Evolutionary conservation across 2,329 filamentous ascomycete genomes (phyloP).

Genomic region (Ophiostoma perfectum): DNA sequence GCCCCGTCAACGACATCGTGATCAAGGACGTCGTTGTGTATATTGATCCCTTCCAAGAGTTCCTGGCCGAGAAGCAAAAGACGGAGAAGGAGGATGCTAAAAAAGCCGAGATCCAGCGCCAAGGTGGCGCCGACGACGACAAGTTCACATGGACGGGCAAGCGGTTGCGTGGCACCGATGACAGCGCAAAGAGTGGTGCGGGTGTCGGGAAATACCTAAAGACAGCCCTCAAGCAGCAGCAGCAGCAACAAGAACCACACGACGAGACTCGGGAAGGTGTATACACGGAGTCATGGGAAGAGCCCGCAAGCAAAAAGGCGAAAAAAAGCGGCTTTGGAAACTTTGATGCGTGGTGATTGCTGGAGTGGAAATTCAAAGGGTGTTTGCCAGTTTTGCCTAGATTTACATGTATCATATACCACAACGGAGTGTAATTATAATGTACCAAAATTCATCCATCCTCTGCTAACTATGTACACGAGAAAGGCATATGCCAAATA

Average conservation of each 20-base stretch:
- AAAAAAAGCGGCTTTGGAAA: conserved; percentile 83
- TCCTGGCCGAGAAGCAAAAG: conserved; percentile 66
- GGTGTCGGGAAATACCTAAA: conserved; percentile 79
- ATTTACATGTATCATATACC: not conserved
- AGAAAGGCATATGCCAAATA: too few relatives aligned
- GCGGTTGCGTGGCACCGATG: conserved; percentile 61
- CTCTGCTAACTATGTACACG: too few relatives aligned
- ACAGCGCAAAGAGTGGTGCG: conserved; percentile 34
- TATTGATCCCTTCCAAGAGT: conserved; percentile 93
- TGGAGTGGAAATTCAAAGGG: not conserved
- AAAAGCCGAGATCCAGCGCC: conserved; percentile 55
- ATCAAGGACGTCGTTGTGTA: conserved; percentile 83
- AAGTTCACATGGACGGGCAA: conserved; percentile 95
- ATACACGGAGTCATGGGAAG: conserved; percentile 52
- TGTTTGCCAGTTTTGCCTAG: not conserved
- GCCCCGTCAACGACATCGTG: conserved; percentile 69
- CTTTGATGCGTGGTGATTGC: conserved; percentile 80
- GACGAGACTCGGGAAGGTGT: conserved; percentile 46
- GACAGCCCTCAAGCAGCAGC: conserved; percentile 37
- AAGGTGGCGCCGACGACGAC: conserved; percentile 78
- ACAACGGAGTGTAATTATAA: not conserved
- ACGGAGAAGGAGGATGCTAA: conserved; percentile 53
- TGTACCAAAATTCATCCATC: too few relatives aligned
- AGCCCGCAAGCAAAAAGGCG: conserved; percentile 74
- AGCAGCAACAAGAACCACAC: conserved; percentile 41